Evolutionary conservation across 2,329 filamentous ascomycete species (phyloP), one percentile per base, ranked within the genome.

Genomic region (Hymenoscyphus occultus): DNA sequence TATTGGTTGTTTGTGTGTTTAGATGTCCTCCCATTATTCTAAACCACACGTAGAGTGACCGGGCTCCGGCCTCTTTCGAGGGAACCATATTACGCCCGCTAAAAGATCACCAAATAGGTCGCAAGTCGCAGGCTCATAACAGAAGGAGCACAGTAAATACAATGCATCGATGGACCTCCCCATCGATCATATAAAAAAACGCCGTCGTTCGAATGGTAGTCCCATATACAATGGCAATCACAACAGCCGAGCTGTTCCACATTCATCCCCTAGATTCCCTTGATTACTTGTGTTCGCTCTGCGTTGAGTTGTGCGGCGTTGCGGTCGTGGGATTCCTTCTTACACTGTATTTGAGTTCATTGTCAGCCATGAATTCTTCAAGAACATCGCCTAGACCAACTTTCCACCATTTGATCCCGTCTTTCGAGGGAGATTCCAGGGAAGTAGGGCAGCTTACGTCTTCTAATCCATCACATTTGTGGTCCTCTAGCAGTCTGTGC

Each of bases 301-400:
- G 89, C 87, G 79, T 97, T 92, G 76, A 99, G 83, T 81, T 96
- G 93, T 70, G 93, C 90, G 66, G 92, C 91, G 78, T 99, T 99
- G 71, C 93, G 88, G 78, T 96, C 92, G 79, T 97, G 92, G 59
- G 92, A 94, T 78, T 97, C 93, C 83, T 96, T 95, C 85, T 97
- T 97, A 85, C 94, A 97, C 87, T 90, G 75, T 58, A 28, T 10
- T 62, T 65, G 16, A 22, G 61, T 59, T 61, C 71, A 64, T 73
- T 74, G 76, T 80, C 75, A 79, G 78, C 74, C 71, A 76, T 68
- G 62, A 74, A 72, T 64, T 77, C 74, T 60, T 74, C 73, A 4
- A 80, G 75, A 60, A 61, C 16, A 13, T 35, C 19, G 31, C 56
- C 59, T 31, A 70, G 62, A 32, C 80, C 78, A 45, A 81, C 75